Percentiles rank a stretch among this genome's conserved stretches.
phyloP scores from a whole-genome alignment of 371 early-diverging fungal genomes.

The Mortierella sp. region DNA sequence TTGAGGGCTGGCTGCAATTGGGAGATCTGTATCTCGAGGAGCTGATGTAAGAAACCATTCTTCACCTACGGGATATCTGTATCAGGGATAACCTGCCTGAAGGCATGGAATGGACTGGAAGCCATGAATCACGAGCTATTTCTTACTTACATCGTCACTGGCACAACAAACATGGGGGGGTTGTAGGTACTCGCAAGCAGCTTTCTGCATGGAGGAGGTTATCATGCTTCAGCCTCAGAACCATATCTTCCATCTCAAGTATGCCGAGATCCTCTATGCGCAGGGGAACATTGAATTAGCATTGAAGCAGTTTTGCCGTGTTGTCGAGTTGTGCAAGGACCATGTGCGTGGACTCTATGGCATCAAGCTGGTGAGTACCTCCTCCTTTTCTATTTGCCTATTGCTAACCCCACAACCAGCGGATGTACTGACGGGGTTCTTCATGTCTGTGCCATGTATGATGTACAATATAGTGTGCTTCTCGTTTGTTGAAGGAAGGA shows the following conservation, averaged over 20 bases:
- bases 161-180: too few species aligned
- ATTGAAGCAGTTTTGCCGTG: too few species aligned
- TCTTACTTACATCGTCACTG: too few species aligned
- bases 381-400: too few species aligned
- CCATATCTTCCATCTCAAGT: constrained; percentile 86
- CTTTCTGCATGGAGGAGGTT: constrained; percentile 90
- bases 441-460: too few species aligned
- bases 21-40: constrained; percentile 75
- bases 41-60: constrained; percentile 60
- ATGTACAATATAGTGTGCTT: constrained; percentile 18
- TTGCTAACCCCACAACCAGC: too few species aligned
- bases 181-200: constrained; percentile 77
- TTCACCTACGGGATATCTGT: too few species aligned
- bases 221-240: constrained; percentile 84
- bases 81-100: too few species aligned
- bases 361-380: constrained; percentile 66
- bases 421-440: too few species aligned
- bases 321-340: constrained; percentile 78
- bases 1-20: constrained; percentile 90
- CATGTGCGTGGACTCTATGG: constrained; percentile 83
- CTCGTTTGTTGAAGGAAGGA: constrained; percentile 42
- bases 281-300: too few species aligned
- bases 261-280: constrained; percentile 88
- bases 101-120: too few species aligned
- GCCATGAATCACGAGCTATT: too few species aligned